phyloP scores from a whole-genome alignment of 192 early-diverging fungal species.

The Coemansia sp. region DNA sequence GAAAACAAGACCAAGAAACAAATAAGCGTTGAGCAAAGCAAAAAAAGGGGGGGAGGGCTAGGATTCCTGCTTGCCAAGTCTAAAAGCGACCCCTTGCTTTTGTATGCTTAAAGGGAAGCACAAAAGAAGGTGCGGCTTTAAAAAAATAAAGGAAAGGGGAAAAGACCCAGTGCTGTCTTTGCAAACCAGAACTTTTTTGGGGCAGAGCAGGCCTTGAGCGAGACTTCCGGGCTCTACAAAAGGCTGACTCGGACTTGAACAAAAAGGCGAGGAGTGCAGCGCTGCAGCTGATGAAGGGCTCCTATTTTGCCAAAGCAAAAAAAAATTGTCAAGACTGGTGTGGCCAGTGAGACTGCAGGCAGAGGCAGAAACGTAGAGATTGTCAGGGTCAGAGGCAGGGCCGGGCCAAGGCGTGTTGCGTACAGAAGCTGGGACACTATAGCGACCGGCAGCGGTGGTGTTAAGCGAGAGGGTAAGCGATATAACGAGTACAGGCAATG shows the following conservation, averaged over 20 bases:
- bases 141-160: neutral
- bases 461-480: neutral
- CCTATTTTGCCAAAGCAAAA: neutral
- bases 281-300: neutral
- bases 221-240: neutral
- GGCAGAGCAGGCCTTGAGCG: neutral
- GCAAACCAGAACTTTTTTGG: neutral
- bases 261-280: neutral
- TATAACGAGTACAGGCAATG: neutral
- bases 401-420: neutral
- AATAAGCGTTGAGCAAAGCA: conserved; percentile 1
- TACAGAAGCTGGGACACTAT: neutral
- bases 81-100: neutral
- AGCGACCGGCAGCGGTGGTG: neutral
- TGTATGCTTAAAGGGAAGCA: neutral
- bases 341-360: neutral
- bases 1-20: neutral
- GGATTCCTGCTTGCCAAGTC: neutral
- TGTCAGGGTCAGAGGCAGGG: neutral
- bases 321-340: neutral
- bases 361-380: neutral
- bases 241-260: neutral
- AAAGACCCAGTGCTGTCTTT: neutral
- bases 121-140: neutral
- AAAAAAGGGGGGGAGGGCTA: neutral